Base-by-base conservation (phyloP, 768 basidiomycete genomes). In the Serendipita sp. region DNA sequence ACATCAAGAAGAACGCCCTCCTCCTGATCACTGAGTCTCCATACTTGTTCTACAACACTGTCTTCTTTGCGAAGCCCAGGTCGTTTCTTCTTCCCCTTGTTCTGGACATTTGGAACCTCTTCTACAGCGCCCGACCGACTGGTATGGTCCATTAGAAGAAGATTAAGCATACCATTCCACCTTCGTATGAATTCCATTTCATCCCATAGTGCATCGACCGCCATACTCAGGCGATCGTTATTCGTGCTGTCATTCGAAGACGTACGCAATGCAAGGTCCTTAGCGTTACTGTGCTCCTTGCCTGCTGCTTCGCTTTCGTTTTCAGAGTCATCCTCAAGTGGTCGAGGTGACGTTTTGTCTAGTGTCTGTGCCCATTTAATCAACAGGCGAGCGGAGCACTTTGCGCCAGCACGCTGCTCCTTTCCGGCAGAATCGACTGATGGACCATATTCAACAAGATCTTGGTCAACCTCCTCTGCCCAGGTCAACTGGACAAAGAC, bases 141-240 rank as follows among this genome's bases (percentile, higher is more conserved):
- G 4, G 95, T 93, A 71, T 99, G 96, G 68, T 99, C 96, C 9
- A 92, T 79, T 3, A 94, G 73, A 2, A 98, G 74, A 48, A 89
- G 80, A 26, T 90, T 87, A 38, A 96, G 74, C 5, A 98, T 73
- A 0, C 76, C 79, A 66, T 92, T 82, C 93, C 94, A 98, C 63
- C 92, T 84, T 22, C 77, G 78, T 42, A 90, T 76, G 0, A 81
- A 75, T 0, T 84, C 85, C 4, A 92, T 75, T 34, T 90, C 84
- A 61, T 86, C 83, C 87, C 90, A 95, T 1, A 98, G 75, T 0
- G 90, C 88, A 65, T 97, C 92, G 3, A 96, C 87, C 17, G 89
- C 91, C 20, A 90, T 78, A 0, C 83, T 82, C 2, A 83, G 81
- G 4, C 88, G 81, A 1, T 86, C 82, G 33, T 58, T n/a, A 26